phyloP scores from a whole-genome alignment of 2,329 filamentous ascomycete genomes.

The Colletotrichum godetiae region DNA sequence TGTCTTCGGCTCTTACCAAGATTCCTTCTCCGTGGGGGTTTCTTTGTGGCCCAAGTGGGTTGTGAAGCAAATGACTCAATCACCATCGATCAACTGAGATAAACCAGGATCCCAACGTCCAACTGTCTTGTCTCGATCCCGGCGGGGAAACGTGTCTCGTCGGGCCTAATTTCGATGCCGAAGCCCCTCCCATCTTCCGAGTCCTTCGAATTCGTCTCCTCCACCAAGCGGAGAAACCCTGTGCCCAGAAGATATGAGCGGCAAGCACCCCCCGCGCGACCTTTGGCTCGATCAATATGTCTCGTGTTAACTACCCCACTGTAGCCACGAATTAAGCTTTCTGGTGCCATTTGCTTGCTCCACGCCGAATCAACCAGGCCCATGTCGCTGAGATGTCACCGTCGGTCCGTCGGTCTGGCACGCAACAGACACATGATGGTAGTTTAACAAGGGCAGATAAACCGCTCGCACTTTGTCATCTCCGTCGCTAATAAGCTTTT shows the following conservation, averaged over 20 bases:
- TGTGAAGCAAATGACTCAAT: neutral
- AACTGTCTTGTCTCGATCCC: neutral
- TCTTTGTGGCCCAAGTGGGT: neutral
- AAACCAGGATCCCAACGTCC: neutral
- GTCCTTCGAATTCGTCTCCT: neutral
- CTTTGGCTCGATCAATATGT: neutral
- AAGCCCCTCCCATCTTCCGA: neutral
- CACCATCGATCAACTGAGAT: neutral
- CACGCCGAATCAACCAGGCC: neutral
- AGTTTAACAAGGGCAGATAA: neutral
- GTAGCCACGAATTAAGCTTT: neutral
- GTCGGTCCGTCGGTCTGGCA: neutral
- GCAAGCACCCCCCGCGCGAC: neutral
- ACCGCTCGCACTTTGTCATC: neutral
- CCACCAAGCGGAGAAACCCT: neutral
- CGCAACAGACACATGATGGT: neutral
- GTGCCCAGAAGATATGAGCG: neutral
- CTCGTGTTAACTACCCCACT: neutral
- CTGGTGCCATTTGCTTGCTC: neutral
- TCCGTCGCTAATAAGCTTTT: neutral
- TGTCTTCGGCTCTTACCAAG: neutral
- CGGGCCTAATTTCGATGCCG: neutral
- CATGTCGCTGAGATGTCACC: neutral
- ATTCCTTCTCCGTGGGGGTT: neutral
- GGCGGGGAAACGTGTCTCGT: neutral